Base-by-base conservation (phyloP, 2,329 filamentous ascomycete genomes). In the Endothia cerciana region DNA sequence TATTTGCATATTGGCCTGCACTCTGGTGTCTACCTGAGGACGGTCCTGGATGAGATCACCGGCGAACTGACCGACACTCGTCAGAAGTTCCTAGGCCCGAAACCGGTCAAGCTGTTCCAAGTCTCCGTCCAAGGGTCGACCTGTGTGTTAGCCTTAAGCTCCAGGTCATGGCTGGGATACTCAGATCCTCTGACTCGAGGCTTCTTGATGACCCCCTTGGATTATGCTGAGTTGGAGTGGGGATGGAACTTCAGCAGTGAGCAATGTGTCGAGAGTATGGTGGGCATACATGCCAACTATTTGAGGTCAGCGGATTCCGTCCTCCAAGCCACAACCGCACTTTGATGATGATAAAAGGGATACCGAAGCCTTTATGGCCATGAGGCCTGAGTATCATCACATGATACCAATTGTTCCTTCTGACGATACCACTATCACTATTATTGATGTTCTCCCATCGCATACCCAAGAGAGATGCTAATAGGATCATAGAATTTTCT, bases 241-340 rank as follows among this genome's bases (percentile, higher is more conserved):
- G 94, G 92, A 3, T 97, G 94, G 90, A 97, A 95, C 73, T 98
- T 99, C 75, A 94, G 92, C 77, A 97, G 94, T 74, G 93, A 97
- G 75, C 92, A 97, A 77, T 97, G 94, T 73, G 89, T 91, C 53
- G 92, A 97, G 78, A 94, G 94, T 64, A 94, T 97, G 83, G 94
- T 97, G 63, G 94, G 93, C 67, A 94, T 97, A 68, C 92, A 96
- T 79, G 92, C 89, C 58, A 91, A 94, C 77, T 95, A 93, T 75
- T 78, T 97, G 71, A 87, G 93, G 93, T 97, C 88, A 77, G 79
- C 80, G 64, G 17, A 63, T 67, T 61, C 63, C 63, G 70, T 66
- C 68, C 68, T 69, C n/a, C 75, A 75, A 76, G 73, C 70, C 65
- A 73, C 57, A 19, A 7, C 7, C 8, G 19, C 57, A 28, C 45